Conservation (phyloP, 1,139 yeast species). For the Yamadazyma mexicana region DNA sequence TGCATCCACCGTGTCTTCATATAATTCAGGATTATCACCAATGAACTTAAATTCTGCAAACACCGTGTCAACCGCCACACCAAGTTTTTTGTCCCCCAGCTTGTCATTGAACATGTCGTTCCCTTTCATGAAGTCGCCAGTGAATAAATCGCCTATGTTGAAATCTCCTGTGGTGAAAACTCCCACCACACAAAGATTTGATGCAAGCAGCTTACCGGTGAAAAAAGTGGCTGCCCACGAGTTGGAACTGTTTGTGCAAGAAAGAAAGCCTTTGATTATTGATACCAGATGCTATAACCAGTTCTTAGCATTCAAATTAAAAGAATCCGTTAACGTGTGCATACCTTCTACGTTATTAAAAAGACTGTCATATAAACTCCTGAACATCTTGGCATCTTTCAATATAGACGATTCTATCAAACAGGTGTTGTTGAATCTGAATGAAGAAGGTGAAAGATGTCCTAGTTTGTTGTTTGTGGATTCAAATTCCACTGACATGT, state of each 20-base stretch:
- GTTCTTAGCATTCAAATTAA: conserved; percentile 29
- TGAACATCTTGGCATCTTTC: conserved; percentile 30
- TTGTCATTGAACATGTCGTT: conserved; percentile 1
- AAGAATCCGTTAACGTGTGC: conserved; percentile 34
- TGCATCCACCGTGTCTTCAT: conserved; percentile 1
- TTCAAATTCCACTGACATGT: conserved; percentile 24
- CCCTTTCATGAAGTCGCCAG: conserved; percentile 4
- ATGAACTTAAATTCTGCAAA: conserved; percentile 5
- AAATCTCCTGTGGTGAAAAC: conserved; percentile 9
- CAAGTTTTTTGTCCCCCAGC: conserved; percentile 6
- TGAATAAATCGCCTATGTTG: conserved; percentile 4
- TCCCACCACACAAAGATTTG: conserved; percentile 2
- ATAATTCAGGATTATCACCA: conserved; percentile 1
- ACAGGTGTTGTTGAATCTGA: conserved; percentile 18
- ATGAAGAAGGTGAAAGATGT: conserved; percentile 1
- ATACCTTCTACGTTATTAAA: conserved; percentile 44
- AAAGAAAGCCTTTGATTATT: conserved; percentile 21
- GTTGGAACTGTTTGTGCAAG: conserved; percentile 3
- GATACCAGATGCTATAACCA: conserved; percentile 41
- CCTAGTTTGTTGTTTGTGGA: conserved; percentile 54
- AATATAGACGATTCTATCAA: conserved; percentile 22
- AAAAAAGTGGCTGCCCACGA: conserved; percentile 1
- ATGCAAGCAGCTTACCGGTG: conserved; percentile 5
- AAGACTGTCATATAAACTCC: conserved; percentile 32
- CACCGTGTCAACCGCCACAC: conserved; percentile 3